A percentile compares a stretch with the other conserved stretches of the same genome.
Evolutionary conservation across 192 early-diverging fungal species (phyloP).

Genomic region (Entophlyctis luteolus): DNA sequence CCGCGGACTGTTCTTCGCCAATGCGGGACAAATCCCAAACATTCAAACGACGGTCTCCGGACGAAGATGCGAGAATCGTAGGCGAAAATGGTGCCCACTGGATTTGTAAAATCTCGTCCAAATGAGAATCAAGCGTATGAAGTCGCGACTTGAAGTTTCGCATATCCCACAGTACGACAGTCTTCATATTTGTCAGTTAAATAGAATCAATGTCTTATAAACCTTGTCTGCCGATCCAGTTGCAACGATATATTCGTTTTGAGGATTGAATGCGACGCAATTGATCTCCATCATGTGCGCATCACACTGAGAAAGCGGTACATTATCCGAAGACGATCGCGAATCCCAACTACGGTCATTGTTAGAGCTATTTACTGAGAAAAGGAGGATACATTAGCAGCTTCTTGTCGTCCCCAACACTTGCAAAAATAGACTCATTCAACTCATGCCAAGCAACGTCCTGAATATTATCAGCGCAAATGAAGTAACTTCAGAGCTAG

Average conservation of each 20-base stretch:
- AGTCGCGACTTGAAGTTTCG: constrained; percentile 82
- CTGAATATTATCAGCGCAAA: background rate
- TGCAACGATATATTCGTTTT: constrained; percentile 82
- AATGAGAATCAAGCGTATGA: constrained; percentile 83
- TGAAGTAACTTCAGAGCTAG: background rate
- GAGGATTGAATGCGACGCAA: constrained; percentile 89
- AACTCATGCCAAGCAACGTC: constrained; percentile 91
- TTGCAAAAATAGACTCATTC: constrained; percentile 86
- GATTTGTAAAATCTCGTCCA: constrained; percentile 89
- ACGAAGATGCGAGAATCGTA: constrained; percentile 85
- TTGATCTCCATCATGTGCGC: constrained; percentile 93
- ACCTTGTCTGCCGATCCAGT: constrained; percentile 92
- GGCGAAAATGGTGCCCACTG: constrained; percentile 91
- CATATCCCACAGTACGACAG: constrained; percentile 92
- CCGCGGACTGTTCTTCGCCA: constrained; percentile 87
- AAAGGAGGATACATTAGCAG: constrained; percentile 70
- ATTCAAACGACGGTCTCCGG: constrained; percentile 82
- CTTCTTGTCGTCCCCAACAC: constrained; percentile 92
- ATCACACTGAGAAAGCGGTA: constrained; percentile 66
- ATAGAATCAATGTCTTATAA: background rate
- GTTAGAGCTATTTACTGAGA: background rate
- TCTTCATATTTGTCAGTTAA: constrained; percentile 35
- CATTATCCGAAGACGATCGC: constrained; percentile 57
- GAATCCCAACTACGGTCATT: constrained; percentile 80
- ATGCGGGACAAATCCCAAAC: constrained; percentile 95